Evolutionary conservation across 2,329 filamentous ascomycete genomes (phyloP), one percentile per base, ranked within the genome.

Genomic region (Cladosporium sp.): DNA sequence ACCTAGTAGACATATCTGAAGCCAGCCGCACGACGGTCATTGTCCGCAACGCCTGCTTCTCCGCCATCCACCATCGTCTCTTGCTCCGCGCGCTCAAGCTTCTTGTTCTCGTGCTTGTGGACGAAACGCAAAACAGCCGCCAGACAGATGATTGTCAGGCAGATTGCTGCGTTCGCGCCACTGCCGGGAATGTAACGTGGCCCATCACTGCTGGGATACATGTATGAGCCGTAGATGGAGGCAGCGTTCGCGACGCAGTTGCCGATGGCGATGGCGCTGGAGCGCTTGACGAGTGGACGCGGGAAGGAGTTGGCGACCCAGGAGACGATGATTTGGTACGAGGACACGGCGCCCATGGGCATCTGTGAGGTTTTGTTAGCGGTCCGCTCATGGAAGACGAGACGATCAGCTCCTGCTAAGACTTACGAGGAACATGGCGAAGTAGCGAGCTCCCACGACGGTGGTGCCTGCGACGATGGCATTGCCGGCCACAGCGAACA

Each of bases 371-470:
- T 7, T 22, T 25, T 5, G 17, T 51, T 12, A 38, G 34, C 6
- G 19, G 17, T n/a, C 11, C 5, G 12, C 17, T 43, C 19, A 34
- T 43, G 11, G 40, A 22, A n/a, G 11, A 34, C 8, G 30, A 11
- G 9, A 34, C 4, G 30, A 11, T 34, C 9, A 9, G 9, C 11
- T 34, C 9, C 9, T 34, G 30, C 2, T 34, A 12, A 5, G 28
- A 34, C 49, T 25, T 39, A 51, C 49, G 20, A 87, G 70, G 63
- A 86, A 86, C 77, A 86, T 84, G 64, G 82, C 84, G 61, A 86
- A 84, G 73, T 84, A 86, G 3, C 82, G 77, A 0, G 78, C 80
- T 0, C 77, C 82, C 0, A 78, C 74, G 3, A 76, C 77, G 0
- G 78, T 78, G 0, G 82, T 81, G 0, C 74, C 76, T 5, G 81